Conservation (phyloP, 306 rosid genomes). For the Nissolia schottii region DNA sequence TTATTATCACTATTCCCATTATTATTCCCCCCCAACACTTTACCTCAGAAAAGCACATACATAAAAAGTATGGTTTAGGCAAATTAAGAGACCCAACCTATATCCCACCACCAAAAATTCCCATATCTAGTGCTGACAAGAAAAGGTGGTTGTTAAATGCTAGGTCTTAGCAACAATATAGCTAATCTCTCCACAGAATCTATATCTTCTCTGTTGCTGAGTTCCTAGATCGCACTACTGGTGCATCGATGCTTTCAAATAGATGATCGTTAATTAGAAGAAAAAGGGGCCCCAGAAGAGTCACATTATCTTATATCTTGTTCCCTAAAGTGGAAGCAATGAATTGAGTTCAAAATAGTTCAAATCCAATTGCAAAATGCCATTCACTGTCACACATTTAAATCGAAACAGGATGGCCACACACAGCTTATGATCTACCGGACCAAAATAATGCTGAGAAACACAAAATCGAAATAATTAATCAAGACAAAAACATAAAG, state of each 20-base stretch:
- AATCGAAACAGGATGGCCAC: constrained; percentile 14
- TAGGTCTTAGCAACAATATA: not conserved
- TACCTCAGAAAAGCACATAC: not conserved
- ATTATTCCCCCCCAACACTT: too few relatives aligned
- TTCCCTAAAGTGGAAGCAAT: constrained; percentile 27
- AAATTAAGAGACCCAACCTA: not conserved
- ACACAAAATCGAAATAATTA: not conserved
- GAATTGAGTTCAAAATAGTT: constrained; percentile 17
- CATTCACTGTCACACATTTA: not conserved
- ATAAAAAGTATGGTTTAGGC: not conserved
- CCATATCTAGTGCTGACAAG: constrained; percentile 14
- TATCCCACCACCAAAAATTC: not conserved
- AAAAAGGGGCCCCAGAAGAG: constrained; percentile 10
- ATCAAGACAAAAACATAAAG: not conserved
- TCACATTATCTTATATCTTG: constrained; percentile 14
- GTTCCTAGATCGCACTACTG: constrained; percentile 4
- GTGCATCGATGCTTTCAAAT: constrained; percentile 6
- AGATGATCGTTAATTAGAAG: not conserved
- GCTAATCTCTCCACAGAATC: not conserved
- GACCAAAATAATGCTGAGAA: not conserved
- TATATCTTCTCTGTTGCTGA: not conserved
- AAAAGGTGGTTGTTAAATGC: not conserved
- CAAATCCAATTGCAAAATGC: constrained; percentile 25
- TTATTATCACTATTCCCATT: too few relatives aligned
- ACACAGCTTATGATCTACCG: constrained; percentile 1